Conservation (phyloP, 768 basidiomycete genomes). For the Punctularia strigosozonata region DNA sequence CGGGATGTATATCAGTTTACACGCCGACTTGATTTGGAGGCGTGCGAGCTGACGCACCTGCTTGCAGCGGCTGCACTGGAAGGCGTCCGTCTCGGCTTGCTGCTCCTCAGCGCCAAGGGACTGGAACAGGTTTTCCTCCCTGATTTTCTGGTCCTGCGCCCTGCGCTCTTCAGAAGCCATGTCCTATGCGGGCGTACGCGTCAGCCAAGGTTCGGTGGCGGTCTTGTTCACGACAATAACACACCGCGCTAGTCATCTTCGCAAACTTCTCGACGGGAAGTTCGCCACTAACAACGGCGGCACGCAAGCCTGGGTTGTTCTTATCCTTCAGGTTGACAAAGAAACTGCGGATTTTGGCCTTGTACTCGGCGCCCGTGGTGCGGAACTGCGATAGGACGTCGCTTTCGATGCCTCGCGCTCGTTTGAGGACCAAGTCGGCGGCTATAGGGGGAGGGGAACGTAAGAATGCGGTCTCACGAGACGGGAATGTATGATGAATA, state of each 20-base stretch:
- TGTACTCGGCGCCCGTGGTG: constrained; percentile 40
- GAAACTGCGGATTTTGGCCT: constrained; percentile 73
- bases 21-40: too few species aligned
- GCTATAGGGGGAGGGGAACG: too few species aligned
- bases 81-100: constrained; percentile 93
- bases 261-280: constrained; percentile 58
- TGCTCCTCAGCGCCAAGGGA: constrained; percentile 82
- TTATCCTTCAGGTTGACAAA: constrained; percentile 95
- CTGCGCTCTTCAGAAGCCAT: constrained; percentile 93
- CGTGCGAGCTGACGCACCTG: constrained; percentile 36
- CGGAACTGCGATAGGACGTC: constrained; percentile 39
- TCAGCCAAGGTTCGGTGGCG: not conserved
- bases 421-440: constrained; percentile 49
- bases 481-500: too few species aligned
- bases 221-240: constrained; percentile 10
- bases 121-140: constrained; percentile 80
- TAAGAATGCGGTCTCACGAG: too few species aligned
- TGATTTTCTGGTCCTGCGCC: constrained; percentile 70
- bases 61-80: constrained; percentile 94
- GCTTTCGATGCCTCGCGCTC: constrained; percentile 63
- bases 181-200: constrained; percentile 45
- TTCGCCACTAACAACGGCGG: constrained; percentile 77
- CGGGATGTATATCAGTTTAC: constrained; percentile 1
- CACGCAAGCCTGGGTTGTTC: constrained; percentile 78
- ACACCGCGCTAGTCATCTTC: constrained; percentile 72